Percentiles rank a stretch among this genome's conserved stretches.
These are phyloP conservation scores for Sporothrix phasma DNA, from an alignment of 2,329 filamentous ascomycete genomes.

Conservation along the genomic window DNA sequence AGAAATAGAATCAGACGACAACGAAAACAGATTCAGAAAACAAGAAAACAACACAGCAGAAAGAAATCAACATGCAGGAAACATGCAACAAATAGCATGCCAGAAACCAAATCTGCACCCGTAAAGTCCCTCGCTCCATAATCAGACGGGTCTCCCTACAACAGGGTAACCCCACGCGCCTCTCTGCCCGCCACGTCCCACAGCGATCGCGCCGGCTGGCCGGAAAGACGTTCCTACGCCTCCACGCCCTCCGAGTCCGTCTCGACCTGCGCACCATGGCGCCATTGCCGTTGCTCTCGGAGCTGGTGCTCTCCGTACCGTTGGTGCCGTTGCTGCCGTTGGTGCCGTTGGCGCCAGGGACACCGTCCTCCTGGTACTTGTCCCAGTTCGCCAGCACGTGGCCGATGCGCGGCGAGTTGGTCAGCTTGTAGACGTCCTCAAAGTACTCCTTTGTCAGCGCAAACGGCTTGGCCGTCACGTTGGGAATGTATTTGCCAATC, in stretches of 20 bases:
- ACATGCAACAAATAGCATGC: too few species aligned
- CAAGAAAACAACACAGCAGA: background rate
- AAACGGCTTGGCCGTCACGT: constrained; percentile 93
- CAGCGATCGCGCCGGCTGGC: background rate
- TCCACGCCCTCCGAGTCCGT: constrained; percentile 6
- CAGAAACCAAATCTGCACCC: too few species aligned
- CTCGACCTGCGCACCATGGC: background rate
- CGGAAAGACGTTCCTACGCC: constrained; percentile 7
- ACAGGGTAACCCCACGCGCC: background rate
- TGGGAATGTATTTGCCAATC: constrained; percentile 97
- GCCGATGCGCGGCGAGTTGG: constrained; percentile 70
- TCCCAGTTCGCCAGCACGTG: constrained; percentile 82
- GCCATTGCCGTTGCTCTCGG: background rate
- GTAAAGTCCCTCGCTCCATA: too few species aligned
- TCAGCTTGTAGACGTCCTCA: constrained; percentile 93
- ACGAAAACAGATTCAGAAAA: background rate
- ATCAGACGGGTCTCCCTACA: too few species aligned
- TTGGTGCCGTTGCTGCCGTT: constrained; percentile 14
- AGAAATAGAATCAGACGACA: background rate
- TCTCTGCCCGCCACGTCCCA: background rate
- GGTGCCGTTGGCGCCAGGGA: constrained; percentile 22
- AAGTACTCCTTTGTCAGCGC: constrained; percentile 98
- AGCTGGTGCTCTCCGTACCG: background rate
- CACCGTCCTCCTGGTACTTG: constrained; percentile 50
- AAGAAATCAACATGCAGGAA: background rate